Evolutionary conservation across 2,329 filamentous ascomycete genomes (phyloP), one percentile per base, ranked within the genome.

Genomic region (Xylariaceae sp.): DNA sequence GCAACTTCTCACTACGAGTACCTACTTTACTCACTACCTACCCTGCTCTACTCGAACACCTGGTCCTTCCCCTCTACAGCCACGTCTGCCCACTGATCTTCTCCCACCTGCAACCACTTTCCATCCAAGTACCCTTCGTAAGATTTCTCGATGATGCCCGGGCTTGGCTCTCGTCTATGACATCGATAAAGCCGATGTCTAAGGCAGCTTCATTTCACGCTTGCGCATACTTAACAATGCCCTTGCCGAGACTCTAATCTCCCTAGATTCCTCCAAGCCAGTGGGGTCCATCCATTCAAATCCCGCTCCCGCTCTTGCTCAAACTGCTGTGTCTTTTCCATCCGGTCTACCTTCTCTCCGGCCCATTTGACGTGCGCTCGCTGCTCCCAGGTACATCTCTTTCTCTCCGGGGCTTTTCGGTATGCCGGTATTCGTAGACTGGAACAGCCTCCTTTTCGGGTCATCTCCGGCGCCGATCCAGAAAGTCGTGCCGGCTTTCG

Each of bases 361-460:
- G 37, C 11, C 37, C 37, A 41, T 41, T 41, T 37, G 15, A 35
- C 13, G 41, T n/a, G 45, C 53, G n/a, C 39, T 34, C 48, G 49
- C 58, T 57, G 53, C 48, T 18, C 17, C 23, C 23, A 30, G 23
- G 23, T 30, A 30, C 49, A 41, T 48, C 35, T 55, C 51, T 53
- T 56, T 59, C 45, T 58, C 58, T 57, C 47, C 50, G 56, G 57
- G 58, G 53, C 23, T 30, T 61, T 57, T 58, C 57, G 62, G 58
- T 13, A 66, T 66, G 64, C 57, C 62, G 59, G 63, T 61, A 34
- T 64, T 65, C 55, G 56, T 66, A 61, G 63, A 66, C 57, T 66
- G 64, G 64, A 64, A 65, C 51, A 53, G 60, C 55, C 63, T 66
- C 48, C 55, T 64, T 53, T 65, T 61, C 58, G 64, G 64, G 51